A percentile compares a stretch with the other conserved stretches of the same genome.
Conservation (phyloP, 129 eudicot genomes). For the sunflower (Helianthus annuus) region DNA sequence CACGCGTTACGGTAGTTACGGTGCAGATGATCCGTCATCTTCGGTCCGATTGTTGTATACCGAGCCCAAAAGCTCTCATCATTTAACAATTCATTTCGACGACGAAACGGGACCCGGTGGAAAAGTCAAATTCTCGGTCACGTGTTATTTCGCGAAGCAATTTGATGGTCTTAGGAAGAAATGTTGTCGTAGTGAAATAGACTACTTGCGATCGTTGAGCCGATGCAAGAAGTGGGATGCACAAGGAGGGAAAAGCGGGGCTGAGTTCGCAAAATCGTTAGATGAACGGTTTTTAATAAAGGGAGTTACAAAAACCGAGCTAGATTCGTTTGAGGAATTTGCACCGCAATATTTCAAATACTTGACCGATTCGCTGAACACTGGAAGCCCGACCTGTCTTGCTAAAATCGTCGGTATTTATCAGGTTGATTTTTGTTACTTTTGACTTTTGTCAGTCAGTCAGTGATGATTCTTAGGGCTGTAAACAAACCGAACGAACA, state of each 20-base stretch:
- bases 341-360: conserved; percentile 82
- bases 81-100: conserved; percentile 65
- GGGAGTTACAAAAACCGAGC: conserved; percentile 85
- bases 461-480: too few species aligned
- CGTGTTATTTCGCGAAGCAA: conserved; percentile 81
- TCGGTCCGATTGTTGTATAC: conserved; percentile 40
- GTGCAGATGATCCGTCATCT: conserved; percentile 61
- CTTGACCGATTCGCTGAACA: conserved; percentile 62
- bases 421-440: conserved; percentile 51
- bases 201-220: conserved; percentile 76
- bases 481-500: too few species aligned
- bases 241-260: conserved; percentile 97
- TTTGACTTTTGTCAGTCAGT: background rate
- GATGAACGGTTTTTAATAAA: conserved; percentile 90
- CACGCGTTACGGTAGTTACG: conserved; percentile 51
- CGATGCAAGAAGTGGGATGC: conserved; percentile 94
- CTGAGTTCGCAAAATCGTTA: conserved; percentile 82
- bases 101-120: conserved; percentile 64
- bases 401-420: conserved; percentile 90
- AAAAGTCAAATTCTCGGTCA: conserved; percentile 72
- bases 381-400: conserved; percentile 94
- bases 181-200: conserved; percentile 69
- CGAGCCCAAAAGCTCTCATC: conserved; percentile 67
- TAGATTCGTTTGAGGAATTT: conserved; percentile 85
- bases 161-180: conserved; percentile 71